Base-by-base conservation (phyloP, 768 basidiomycete genomes). In the Peribolospora kevripleyi region DNA sequence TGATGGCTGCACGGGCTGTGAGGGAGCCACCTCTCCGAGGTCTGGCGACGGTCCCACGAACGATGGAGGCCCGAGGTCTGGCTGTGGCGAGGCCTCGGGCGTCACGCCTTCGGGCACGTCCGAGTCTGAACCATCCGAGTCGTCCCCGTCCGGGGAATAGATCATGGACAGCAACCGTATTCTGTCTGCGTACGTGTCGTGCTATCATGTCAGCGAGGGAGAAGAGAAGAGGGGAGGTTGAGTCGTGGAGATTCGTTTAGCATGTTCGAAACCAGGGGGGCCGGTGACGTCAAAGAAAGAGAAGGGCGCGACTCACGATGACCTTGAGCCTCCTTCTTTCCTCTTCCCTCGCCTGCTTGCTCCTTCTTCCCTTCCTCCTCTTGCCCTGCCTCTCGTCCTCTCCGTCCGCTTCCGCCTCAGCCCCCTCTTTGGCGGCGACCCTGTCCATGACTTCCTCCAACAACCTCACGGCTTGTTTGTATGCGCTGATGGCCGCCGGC, bases 171-270 rank as follows among this genome's bases (percentile, higher is more conserved):
- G 75, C 64, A 90, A 87, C 63, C 83, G 82, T 81, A 91, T 86
- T 52, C 87, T 77, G 67, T 91, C 84, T 56, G 83, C 84, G 67
- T 91, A 91, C 7, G 87, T 90, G 67, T 91, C 87, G 65, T 90
- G 87, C 86, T 88, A 66, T 13, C 9, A 41, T 0, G 9, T 0
- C 0, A 39, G 4, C 4, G 38, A 48, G n/a, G 46, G 59, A 53
- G 11, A 51, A 13, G 38, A 53, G 52, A 25, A 41, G 4, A 42
- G 25, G 25, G 25, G 25, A 1, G 25, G 25, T 25, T 25, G 25
- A 25, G 25, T 25, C 25, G 25, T 25, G 25, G 25, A 25, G 25
- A 25, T 25, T 25, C 25, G 25, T 25, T 25, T 25, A 25, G 25
- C 25, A 25, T 25, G 25, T 25, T 25, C 25, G 25, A 25, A 25